These are phyloP conservation scores for Fusarium sarcochroum DNA, from an alignment of 2,329 filamentous ascomycete genomes.

Conservation along the genomic window DNA sequence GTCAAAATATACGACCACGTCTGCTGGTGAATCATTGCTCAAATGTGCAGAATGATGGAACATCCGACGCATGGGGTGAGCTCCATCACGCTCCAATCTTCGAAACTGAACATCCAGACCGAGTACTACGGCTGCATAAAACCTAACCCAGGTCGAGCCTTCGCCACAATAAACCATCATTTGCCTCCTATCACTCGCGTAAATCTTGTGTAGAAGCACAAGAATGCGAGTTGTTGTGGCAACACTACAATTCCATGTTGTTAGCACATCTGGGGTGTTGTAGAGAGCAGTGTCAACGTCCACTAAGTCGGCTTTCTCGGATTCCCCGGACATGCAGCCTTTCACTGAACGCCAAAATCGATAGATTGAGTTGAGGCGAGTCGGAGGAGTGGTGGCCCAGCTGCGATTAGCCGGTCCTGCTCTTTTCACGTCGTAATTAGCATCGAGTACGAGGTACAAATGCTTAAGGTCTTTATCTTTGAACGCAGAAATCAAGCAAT, in stretches of 20 bases:
- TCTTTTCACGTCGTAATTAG: fast-evolving
- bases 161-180: not conserved
- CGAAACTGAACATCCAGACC: not conserved
- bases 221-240: not conserved
- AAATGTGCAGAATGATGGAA: not conserved
- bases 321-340: not conserved
- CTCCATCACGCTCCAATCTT: not conserved
- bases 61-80: too few relatives aligned
- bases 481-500: not conserved
- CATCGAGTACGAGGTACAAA: not conserved
- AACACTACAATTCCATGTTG: not conserved
- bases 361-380: not conserved
- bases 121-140: not conserved
- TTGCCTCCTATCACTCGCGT: not conserved
- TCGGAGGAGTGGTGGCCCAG: not conserved
- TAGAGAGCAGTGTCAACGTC: not conserved
- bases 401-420: not conserved
- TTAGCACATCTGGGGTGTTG: not conserved
- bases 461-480: not conserved
- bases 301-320: not conserved
- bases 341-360: not conserved
- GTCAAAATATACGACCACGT: not conserved
- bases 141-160: not conserved
- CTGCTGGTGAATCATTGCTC: not conserved
- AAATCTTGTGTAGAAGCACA: not conserved